phyloP scores from a whole-genome alignment of 2,329 filamentous ascomycete genomes.

The Scytalidium lignicola region DNA sequence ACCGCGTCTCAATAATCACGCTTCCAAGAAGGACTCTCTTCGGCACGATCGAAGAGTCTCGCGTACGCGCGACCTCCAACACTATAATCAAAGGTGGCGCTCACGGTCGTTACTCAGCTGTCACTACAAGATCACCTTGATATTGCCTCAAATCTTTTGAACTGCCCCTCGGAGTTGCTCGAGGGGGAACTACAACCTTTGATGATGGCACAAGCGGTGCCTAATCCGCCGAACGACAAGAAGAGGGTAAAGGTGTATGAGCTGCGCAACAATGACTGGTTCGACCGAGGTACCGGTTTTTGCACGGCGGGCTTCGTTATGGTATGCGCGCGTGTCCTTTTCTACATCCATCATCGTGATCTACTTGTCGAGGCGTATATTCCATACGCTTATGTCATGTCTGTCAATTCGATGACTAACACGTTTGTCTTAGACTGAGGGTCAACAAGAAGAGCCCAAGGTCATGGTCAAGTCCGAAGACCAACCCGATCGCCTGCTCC shows the following conservation, averaged over 20 bases:
- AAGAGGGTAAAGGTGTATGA: conserved; percentile 98
- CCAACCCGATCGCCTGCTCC: conserved; percentile 71
- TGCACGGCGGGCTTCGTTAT: conserved; percentile 58
- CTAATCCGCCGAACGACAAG: conserved; percentile 56
- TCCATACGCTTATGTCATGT: neutral
- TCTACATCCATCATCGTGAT: neutral
- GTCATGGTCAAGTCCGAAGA: conserved; percentile 94
- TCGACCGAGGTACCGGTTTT: conserved; percentile 93
- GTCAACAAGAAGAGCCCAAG: conserved; percentile 68
- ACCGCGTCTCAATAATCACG: neutral
- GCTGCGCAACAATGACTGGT: conserved; percentile 98
- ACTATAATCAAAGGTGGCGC: conserved; percentile 21
- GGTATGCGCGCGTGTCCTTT: conserved; percentile 16
- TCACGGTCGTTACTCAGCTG: conserved; percentile 28
- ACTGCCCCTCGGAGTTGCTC: conserved; percentile 42
- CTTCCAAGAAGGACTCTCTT: neutral
- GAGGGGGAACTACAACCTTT: conserved; percentile 55
- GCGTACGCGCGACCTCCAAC: conserved; percentile 13
- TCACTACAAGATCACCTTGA: conserved; percentile 57
- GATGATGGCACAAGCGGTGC: conserved; percentile 69
- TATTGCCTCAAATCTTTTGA: conserved; percentile 47
- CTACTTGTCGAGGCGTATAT: neutral
- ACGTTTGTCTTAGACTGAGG: neutral
- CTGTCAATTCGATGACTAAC: neutral
- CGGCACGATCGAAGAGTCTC: neutral